phyloP scores from a whole-genome alignment of 2,329 filamentous ascomycete genomes.

The Pyricularia grisea region DNA sequence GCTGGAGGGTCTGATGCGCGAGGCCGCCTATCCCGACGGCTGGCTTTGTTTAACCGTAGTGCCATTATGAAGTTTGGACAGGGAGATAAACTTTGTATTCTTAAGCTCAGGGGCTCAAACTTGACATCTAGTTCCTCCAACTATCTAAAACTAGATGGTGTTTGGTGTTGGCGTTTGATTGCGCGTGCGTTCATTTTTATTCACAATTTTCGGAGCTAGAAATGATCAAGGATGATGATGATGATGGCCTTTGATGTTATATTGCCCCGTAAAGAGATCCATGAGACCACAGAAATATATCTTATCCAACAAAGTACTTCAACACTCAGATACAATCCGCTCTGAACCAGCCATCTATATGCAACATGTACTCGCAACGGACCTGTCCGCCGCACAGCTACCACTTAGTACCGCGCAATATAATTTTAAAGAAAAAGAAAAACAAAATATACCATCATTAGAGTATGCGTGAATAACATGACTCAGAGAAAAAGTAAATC shows the following conservation, averaged over 20 bases:
- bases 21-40: slow-evolving; percentile 82
- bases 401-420: neutral
- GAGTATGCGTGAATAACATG: neutral
- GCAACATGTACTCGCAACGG: neutral
- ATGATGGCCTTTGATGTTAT: neutral
- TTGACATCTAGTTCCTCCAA: no score
- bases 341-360: neutral
- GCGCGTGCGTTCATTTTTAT: neutral
- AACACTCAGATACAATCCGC: neutral
- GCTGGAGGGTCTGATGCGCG: slow-evolving; percentile 73
- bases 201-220: neutral
- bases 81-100: neutral
- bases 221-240: neutral
- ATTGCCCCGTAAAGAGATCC: neutral
- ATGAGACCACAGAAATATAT: neutral
- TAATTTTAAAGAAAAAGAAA: neutral
- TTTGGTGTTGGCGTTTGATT: no score
- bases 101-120: no score
- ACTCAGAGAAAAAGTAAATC: neutral
- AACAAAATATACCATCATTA: neutral
- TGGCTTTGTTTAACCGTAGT: slow-evolving; percentile 79
- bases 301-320: neutral
- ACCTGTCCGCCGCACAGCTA: neutral
- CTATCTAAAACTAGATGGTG: no score
- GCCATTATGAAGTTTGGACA: slow-evolving; percentile 40